Evolutionary conservation across 1,284 basidiomycete species (phyloP).

Genomic region (Abortiporus biennis): DNA sequence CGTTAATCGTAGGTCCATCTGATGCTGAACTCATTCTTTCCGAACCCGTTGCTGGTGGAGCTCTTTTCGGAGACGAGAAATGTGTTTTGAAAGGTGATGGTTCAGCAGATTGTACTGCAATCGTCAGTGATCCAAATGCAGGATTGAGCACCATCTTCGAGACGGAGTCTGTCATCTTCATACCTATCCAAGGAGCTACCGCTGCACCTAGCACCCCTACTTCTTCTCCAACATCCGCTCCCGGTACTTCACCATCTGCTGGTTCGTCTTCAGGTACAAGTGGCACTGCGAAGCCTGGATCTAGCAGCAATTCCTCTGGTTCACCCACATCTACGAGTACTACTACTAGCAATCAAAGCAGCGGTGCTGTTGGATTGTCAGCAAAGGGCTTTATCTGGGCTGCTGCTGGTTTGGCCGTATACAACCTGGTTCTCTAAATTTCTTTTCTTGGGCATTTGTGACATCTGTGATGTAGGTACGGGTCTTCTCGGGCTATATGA

Average conservation of each 20-base stretch:
- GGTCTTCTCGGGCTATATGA: no score
- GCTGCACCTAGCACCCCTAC: conserved; percentile 4
- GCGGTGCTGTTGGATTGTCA: no score
- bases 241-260: conserved; percentile 1
- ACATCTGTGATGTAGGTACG: no score
- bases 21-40: conserved; percentile 20
- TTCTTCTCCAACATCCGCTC: conserved; percentile 1
- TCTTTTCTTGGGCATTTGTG: no score
- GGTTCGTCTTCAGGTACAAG: no score
- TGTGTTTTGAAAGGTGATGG: conserved; percentile 18
- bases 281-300: no score
- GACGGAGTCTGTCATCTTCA: conserved; percentile 17
- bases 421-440: no score
- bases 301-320: no score
- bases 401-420: no score
- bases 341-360: no score
- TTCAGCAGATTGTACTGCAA: conserved; percentile 20
- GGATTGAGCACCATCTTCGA: conserved; percentile 6
- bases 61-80: conserved; percentile 17
- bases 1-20: conserved; percentile 22
- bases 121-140: conserved; percentile 10
- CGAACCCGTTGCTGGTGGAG: conserved; percentile 10
- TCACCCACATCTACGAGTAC: no score
- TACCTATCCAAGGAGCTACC: conserved; percentile 19
- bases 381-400: no score